Evolutionary conservation across 257 asterid species (phyloP).

Genomic region (Solanum chmielewskii): DNA sequence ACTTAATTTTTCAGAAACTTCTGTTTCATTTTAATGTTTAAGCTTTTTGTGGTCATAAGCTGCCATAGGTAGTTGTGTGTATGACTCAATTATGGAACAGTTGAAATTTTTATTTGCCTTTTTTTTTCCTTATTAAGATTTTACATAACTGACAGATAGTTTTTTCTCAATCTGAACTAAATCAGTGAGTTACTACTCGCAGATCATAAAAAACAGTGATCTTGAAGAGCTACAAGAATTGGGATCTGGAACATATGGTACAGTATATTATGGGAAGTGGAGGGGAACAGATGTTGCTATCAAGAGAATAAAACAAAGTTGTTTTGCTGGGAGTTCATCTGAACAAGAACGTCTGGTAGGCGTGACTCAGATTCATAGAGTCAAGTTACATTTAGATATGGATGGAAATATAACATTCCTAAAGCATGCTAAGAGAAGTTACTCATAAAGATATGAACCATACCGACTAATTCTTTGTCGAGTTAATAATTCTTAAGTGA

Average conservation of each 20-base stretch:
- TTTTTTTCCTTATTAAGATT: neutral
- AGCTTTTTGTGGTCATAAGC: neutral
- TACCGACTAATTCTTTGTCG: neutral
- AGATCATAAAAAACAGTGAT: conserved; percentile 31
- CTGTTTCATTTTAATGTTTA: neutral
- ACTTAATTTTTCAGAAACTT: neutral
- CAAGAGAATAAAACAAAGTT: conserved; percentile 34
- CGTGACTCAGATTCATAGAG: neutral
- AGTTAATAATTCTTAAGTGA: neutral
- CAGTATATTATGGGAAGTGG: conserved; percentile 43
- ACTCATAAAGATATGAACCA: neutral
- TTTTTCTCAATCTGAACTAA: neutral
- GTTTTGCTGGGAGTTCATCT: conserved; percentile 32
- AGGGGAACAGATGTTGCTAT: conserved; percentile 46
- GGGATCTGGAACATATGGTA: conserved; percentile 44
- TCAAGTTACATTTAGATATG: neutral
- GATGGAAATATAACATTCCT: neutral
- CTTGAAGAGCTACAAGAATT: conserved; percentile 39
- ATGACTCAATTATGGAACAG: neutral
- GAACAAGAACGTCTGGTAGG: conserved; percentile 34
- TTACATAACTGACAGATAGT: neutral
- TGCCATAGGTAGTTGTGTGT: neutral
- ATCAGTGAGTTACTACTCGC: neutral
- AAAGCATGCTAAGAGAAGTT: neutral
- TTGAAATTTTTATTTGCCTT: neutral